Percentiles rank a stretch among this genome's conserved stretches.
These are phyloP conservation scores for Raddia distichophylla DNA, from an alignment of 176 grass and related monocot species.

Conservation along the genomic window DNA sequence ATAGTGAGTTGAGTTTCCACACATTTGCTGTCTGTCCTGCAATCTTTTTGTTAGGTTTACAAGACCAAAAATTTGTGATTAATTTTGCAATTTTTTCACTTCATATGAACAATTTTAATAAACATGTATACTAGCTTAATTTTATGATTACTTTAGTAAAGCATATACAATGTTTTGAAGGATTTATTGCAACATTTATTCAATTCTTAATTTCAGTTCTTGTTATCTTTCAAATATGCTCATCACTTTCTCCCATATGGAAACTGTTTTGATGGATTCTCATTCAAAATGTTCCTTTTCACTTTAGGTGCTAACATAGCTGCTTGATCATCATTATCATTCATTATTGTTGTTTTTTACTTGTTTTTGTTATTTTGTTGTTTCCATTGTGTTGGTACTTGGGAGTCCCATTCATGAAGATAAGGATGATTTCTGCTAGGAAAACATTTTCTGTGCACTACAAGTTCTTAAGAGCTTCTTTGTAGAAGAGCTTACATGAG, in stretches of 20 bases:
- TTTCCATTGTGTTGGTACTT: background rate
- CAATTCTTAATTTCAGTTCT: background rate
- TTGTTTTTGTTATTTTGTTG: background rate
- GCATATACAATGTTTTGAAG: background rate
- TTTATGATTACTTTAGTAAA: background rate
- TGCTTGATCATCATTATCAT: background rate
- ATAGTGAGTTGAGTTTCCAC: background rate
- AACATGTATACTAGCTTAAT: background rate
- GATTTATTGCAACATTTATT: background rate
- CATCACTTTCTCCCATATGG: background rate
- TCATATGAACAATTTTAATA: background rate
- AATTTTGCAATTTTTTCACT: background rate
- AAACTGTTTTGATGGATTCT: background rate
- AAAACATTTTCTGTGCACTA: background rate
- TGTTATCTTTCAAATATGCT: background rate
- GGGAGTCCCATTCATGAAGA: background rate
- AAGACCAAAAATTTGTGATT: background rate
- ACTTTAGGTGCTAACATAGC: background rate
- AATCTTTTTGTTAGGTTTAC: background rate
- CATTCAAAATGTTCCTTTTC: background rate
- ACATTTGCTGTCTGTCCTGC: background rate
- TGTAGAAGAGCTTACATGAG: background rate
- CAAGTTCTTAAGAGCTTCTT: background rate
- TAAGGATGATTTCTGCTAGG: background rate
- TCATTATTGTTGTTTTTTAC: background rate